These are phyloP conservation scores for Daldinia childiae DNA, from an alignment of 495 filamentous ascomycete genomes.

Conservation along the genomic window DNA sequence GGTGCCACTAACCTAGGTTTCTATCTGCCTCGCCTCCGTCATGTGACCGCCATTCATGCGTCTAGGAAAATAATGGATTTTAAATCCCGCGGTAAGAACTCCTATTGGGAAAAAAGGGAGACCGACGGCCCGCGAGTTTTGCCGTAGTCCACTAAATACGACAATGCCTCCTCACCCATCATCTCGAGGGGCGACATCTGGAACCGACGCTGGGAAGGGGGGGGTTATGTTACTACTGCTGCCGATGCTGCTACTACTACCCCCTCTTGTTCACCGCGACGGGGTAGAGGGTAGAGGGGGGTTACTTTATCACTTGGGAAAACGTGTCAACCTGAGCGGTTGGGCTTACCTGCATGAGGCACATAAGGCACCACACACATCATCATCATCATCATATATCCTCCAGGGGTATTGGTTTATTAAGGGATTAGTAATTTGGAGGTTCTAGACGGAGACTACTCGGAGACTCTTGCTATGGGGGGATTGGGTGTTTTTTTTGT, in stretches of 20 bases:
- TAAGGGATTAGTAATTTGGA: constrained; percentile 5
- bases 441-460: constrained; percentile 2
- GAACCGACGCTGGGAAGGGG: constrained; percentile 4
- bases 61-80: neutral
- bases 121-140: constrained; percentile 3
- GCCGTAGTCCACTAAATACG: neutral
- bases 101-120: constrained; percentile 23
- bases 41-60: constrained; percentile 11
- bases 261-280: constrained; percentile 9
- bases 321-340: constrained; percentile 36
- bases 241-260: neutral
- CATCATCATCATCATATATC: neutral
- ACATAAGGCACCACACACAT: neutral
- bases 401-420: constrained; percentile 11
- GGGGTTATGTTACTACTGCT: neutral
- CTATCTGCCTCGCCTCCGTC: neutral
- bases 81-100: constrained; percentile 8
- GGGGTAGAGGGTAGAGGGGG: constrained; percentile 4
- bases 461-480: neutral
- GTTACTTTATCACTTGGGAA: constrained; percentile 29
- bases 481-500: no score
- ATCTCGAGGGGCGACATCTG: neutral
- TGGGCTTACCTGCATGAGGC: constrained; percentile 38
- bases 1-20: no score
- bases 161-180: neutral